A percentile compares a stretch with the other conserved stretches of the same genome.
Conservation (phyloP, 2,329 filamentous ascomycete species). For the Ceratocystis eucalypticola region DNA sequence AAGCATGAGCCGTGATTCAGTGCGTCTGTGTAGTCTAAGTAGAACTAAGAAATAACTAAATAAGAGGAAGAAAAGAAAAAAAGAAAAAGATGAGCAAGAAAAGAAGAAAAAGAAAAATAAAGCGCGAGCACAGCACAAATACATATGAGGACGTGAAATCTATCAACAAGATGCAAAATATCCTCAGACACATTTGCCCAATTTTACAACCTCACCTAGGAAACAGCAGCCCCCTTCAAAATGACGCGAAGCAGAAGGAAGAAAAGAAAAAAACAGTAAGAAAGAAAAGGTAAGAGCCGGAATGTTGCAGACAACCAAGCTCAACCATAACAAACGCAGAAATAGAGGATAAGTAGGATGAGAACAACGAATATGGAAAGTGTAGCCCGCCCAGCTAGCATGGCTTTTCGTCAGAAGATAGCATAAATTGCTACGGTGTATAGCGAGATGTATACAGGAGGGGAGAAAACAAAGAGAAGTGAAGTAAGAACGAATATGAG, state of each 20-base stretch:
- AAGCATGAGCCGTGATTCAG: constrained; percentile 2
- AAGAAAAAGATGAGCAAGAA: neutral
- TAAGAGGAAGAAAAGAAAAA: neutral
- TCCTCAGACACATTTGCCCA: neutral
- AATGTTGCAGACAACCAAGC: neutral
- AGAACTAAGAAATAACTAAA: neutral
- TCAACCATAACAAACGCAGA: too few relatives aligned
- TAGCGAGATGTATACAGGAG: neutral
- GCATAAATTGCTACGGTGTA: too few relatives aligned
- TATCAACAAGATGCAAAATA: constrained; percentile 6
- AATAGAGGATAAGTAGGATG: too few relatives aligned
- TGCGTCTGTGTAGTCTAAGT: constrained; percentile 3
- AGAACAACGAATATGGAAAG: too few relatives aligned
- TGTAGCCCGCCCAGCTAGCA: too few relatives aligned
- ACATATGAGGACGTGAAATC: neutral
- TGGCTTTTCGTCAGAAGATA: too few relatives aligned
- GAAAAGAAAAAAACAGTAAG: neutral
- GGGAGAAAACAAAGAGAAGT: neutral
- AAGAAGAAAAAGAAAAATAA: neutral
- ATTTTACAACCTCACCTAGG: neutral
- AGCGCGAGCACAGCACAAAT: neutral
- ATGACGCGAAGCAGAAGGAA: neutral
- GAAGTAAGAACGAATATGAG: neutral
- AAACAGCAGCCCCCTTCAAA: neutral
- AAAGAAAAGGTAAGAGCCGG: neutral